Evolutionary conservation across 306 rosid species (phyloP).

Genomic region (Luffa acutangula): DNA sequence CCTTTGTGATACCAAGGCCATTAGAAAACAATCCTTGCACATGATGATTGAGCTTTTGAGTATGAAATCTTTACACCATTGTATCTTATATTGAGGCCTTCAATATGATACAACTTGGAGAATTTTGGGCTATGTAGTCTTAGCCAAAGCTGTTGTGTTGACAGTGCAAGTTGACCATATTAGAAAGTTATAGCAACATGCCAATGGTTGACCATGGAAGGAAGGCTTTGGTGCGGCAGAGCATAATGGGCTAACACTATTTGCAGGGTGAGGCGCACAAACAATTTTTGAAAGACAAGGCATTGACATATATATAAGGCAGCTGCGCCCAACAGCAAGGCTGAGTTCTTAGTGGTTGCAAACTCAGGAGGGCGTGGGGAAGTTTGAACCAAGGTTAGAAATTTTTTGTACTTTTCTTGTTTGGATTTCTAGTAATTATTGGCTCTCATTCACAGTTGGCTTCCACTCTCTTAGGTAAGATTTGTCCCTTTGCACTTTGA

Average conservation of each 20-base stretch:
- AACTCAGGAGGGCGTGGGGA: background rate
- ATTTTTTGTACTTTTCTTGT: background rate
- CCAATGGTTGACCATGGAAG: background rate
- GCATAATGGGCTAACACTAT: background rate
- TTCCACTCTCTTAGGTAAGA: background rate
- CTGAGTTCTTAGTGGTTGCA: background rate
- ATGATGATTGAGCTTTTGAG: background rate
- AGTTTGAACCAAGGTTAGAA: background rate
- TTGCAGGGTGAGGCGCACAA: too few relatives aligned
- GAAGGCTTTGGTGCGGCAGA: background rate
- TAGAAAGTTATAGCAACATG: background rate
- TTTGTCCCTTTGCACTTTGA: background rate
- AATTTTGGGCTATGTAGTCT: background rate
- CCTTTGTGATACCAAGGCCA: background rate
- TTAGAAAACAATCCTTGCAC: background rate
- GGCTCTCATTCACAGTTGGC: background rate
- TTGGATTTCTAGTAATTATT: background rate
- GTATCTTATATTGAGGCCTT: background rate
- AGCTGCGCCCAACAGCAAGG: background rate
- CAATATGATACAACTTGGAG: background rate
- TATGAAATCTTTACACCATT: background rate
- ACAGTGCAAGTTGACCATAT: background rate
- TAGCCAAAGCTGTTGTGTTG: background rate
- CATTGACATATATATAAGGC: background rate
- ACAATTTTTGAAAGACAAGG: background rate